A percentile compares a stretch with the other conserved stretches of the same genome.
phyloP scores from a whole-genome alignment of 176 grass and related monocot species.

The Puya raimondii region DNA sequence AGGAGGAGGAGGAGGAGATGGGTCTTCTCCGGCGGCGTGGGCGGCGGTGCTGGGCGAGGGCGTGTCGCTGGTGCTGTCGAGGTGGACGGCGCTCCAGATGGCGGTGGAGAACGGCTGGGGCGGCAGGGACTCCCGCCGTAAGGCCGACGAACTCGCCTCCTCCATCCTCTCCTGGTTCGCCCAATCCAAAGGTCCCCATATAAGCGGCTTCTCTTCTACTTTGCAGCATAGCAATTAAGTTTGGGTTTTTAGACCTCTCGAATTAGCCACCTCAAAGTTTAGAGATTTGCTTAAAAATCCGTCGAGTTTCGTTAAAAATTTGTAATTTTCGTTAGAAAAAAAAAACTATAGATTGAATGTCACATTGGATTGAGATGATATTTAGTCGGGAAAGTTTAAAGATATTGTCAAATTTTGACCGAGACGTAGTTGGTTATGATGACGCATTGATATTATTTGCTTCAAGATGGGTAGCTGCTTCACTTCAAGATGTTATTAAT shows the following conservation, averaged over 20 bases:
- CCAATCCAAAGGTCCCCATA: slow-evolving; percentile 37
- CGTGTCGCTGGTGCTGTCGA: slow-evolving; percentile 43
- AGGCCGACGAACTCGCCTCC: slow-evolving; percentile 43
- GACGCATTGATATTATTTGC: not conserved
- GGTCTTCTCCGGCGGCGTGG: slow-evolving; percentile 12
- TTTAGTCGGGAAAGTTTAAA: too few species aligned
- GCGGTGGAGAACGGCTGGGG: slow-evolving; percentile 80
- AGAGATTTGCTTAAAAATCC: too few species aligned
- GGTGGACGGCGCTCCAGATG: slow-evolving; percentile 86
- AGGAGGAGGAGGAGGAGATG: not conserved
- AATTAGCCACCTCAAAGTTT: slow-evolving; percentile 1
- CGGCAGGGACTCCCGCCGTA: slow-evolving; percentile 49
- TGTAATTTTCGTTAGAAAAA: too few species aligned
- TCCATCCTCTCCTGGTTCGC: slow-evolving; percentile 59
- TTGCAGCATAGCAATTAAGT: too few species aligned
- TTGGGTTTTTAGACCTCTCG: too few species aligned
- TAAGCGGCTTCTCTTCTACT: not conserved
- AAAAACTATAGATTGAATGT: too few species aligned
- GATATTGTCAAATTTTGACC: too few species aligned
- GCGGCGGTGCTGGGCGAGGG: slow-evolving; percentile 39
- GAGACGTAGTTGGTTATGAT: too few species aligned
- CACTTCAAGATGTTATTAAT: too few species aligned
- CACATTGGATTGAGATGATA: too few species aligned
- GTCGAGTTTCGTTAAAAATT: too few species aligned
- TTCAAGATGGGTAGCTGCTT: too few species aligned